Percentiles rank a stretch among this genome's conserved stretches.
Conservation (phyloP, 352 stramenopile genomes). For the Globisporangium uncinulatum region DNA sequence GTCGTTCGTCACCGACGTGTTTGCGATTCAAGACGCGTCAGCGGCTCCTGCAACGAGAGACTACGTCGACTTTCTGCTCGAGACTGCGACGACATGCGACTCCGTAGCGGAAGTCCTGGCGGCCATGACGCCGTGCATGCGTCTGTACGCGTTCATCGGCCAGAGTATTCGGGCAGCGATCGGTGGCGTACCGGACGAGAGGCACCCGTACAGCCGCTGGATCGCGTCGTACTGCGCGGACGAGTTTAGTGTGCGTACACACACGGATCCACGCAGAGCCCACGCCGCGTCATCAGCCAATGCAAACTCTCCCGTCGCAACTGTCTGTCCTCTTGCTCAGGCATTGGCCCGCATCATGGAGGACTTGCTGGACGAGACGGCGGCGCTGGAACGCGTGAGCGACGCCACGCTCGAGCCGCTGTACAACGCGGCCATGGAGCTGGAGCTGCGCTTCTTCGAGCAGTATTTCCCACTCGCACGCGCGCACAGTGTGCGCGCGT, state of each 20-base stretch:
- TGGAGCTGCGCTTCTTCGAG: slow-evolving; percentile 55
- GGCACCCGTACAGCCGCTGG: slow-evolving; percentile 35
- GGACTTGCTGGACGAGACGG: slow-evolving; percentile 29
- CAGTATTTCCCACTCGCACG: slow-evolving; percentile 28
- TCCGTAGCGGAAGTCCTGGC: slow-evolving; percentile 39
- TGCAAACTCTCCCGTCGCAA: too few relatives aligned
- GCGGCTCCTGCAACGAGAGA: slow-evolving; percentile 26
- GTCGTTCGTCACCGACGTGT: slow-evolving; percentile 40
- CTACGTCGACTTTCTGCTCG: slow-evolving; percentile 47
- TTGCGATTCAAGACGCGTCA: slow-evolving; percentile 18
- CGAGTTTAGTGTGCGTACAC: slow-evolving; percentile 25
- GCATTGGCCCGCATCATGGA: slow-evolving; percentile 21
- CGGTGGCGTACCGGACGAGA: background rate
- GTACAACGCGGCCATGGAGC: slow-evolving; percentile 47
- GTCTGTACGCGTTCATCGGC: slow-evolving; percentile 45
- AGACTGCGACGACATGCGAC: slow-evolving; percentile 24
- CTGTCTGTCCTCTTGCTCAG: slow-evolving; percentile 8
- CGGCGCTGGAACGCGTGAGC: slow-evolving; percentile 14
- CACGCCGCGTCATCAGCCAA: too few relatives aligned
- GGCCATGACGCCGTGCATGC: slow-evolving; percentile 49
- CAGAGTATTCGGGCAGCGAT: slow-evolving; percentile 20
- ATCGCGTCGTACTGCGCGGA: slow-evolving; percentile 38
- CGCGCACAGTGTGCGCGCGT: slow-evolving; percentile 7
- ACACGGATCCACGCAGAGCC: too few relatives aligned
- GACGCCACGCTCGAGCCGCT: slow-evolving; percentile 24